Evolutionary conservation across 2,329 filamentous ascomycete species (phyloP).

Genomic region (Ophiognomonia clavigignenti-juglandacearum): DNA sequence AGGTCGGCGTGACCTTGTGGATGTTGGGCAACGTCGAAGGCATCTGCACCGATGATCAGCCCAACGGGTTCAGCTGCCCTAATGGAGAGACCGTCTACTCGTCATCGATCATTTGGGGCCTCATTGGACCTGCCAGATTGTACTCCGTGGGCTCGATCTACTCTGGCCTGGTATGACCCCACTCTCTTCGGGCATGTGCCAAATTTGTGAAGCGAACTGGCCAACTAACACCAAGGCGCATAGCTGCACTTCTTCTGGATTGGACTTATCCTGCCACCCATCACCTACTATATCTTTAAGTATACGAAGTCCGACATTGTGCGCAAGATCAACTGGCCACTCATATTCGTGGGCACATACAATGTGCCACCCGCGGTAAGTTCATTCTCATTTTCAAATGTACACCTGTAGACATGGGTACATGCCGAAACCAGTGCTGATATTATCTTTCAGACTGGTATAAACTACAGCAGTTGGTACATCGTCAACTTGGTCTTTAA

Average conservation of each 20-base stretch:
- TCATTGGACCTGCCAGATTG: conserved; percentile 44
- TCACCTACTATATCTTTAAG: conserved; percentile 37
- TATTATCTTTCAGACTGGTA: conserved; percentile 23
- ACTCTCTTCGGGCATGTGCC: neutral
- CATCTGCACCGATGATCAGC: conserved; percentile 35
- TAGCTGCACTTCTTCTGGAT: conserved; percentile 47
- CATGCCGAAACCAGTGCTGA: no score
- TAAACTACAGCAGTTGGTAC: conserved; percentile 34
- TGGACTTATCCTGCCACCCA: conserved; percentile 33
- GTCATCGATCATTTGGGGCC: conserved; percentile 44
- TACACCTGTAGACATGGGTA: no score
- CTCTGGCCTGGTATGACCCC: conserved; percentile 26
- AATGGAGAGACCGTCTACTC: conserved; percentile 43
- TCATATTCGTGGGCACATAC: conserved; percentile 31
- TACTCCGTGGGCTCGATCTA: conserved; percentile 44
- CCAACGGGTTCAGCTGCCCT: conserved; percentile 43
- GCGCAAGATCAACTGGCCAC: conserved; percentile 31
- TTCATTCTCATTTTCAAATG: no score
- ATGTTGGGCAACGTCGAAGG: conserved; percentile 32
- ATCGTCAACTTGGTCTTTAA: conserved; percentile 42
- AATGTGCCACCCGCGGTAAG: conserved; percentile 30
- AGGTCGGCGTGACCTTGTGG: conserved; percentile 31
- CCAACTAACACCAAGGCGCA: neutral
- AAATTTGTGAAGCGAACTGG: neutral
- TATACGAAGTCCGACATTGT: conserved; percentile 28